A percentile compares a stretch with the other conserved stretches of the same genome.
phyloP scores from a whole-genome alignment of 176 grass and related monocot genomes.

The Avena insularis region DNA sequence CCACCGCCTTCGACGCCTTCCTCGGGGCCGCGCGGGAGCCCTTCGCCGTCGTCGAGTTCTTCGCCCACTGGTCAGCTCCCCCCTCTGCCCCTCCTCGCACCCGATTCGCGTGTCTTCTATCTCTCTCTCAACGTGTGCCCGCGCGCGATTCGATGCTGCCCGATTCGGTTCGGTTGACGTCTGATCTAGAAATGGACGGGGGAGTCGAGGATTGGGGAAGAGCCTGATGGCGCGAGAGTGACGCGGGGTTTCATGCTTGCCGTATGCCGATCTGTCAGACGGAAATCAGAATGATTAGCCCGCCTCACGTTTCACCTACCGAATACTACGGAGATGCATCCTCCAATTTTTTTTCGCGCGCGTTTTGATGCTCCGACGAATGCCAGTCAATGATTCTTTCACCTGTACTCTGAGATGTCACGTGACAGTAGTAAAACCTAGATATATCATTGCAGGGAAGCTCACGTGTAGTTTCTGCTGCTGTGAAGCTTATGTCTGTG shows the following conservation, averaged over 20 bases:
- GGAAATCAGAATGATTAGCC: not conserved
- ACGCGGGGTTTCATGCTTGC: not conserved
- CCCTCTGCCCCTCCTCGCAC: not conserved
- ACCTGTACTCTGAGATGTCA: not conserved
- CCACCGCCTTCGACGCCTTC: constrained; percentile 68
- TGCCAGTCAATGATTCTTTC: not conserved
- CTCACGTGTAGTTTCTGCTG: not conserved
- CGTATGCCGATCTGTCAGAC: not conserved
- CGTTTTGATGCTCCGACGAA: not conserved
- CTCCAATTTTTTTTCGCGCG: not conserved
- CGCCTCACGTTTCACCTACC: not conserved
- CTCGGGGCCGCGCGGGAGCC: constrained; percentile 64
- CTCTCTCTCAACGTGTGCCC: not conserved
- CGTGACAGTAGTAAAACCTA: not conserved
- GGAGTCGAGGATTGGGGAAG: not conserved
- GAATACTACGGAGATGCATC: not conserved
- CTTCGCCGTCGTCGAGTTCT: constrained; percentile 98
- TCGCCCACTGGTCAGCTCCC: constrained; percentile 75
- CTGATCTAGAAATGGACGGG: not conserved
- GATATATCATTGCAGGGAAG: not conserved
- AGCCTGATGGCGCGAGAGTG: not conserved
- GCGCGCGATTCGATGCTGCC: not conserved
- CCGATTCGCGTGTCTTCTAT: not conserved
- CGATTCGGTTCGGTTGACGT: not conserved
- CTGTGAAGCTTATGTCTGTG: not conserved